A percentile compares a stretch with the other conserved stretches of the same genome.
Conservation (phyloP, 148 eudicot species). For the Chenopodium suecicum region DNA sequence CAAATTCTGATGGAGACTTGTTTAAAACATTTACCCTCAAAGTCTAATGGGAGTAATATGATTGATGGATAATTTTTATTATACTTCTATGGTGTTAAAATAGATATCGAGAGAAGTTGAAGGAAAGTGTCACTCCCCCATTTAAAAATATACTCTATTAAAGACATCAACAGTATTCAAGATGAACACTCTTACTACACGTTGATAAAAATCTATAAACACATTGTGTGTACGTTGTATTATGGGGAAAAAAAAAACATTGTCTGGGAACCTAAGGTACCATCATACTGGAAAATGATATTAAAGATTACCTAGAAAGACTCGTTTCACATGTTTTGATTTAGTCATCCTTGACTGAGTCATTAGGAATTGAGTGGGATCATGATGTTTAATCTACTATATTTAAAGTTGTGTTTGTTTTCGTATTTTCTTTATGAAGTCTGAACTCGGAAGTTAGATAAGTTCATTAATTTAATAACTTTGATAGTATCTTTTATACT, state of each 20-base stretch:
- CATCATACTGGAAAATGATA: background rate
- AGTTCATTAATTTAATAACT: background rate
- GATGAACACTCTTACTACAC: background rate
- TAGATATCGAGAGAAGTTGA: background rate
- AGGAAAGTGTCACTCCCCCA: background rate
- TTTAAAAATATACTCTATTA: too few relatives aligned
- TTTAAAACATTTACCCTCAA: background rate
- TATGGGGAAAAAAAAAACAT: too few relatives aligned
- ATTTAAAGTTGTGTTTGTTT: background rate
- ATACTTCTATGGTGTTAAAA: background rate
- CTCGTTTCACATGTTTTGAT: slow-evolving; percentile 2
- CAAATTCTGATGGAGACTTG: slow-evolving; percentile 15
- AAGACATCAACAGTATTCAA: background rate
- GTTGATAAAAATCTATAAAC: background rate
- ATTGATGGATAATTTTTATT: background rate
- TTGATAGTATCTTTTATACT: background rate
- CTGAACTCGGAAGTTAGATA: background rate
- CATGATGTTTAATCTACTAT: background rate
- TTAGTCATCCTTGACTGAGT: background rate
- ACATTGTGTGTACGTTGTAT: too few relatives aligned
- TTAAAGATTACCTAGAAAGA: background rate
- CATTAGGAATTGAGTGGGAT: background rate
- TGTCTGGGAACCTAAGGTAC: slow-evolving; percentile 8
- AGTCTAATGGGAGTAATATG: background rate
- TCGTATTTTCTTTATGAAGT: background rate